Evolutionary conservation across 768 basidiomycete genomes (phyloP), one percentile per base, ranked within the genome.

Genomic region (Crucibulum laeve): DNA sequence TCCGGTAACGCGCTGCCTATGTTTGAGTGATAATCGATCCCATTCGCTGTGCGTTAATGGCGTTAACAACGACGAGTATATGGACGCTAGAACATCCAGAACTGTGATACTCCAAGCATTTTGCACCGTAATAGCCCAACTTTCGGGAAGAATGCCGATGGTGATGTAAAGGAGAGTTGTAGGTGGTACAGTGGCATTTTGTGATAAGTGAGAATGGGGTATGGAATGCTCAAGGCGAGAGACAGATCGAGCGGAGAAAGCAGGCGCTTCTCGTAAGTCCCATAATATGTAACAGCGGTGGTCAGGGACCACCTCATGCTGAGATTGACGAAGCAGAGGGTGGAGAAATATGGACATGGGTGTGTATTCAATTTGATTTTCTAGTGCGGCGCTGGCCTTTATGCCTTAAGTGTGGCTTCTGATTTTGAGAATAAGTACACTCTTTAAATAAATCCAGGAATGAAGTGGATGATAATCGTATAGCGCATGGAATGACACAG

Each of bases 61-160:
- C 4, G 38, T 55, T 13, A 60, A 59, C 18, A 79, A 52, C 25
- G 62, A 60, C 10, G 48, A 38, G 55, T 71, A 62, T 35, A 81
- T 74, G n/a, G 70, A 68, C 1, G 63, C 44, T 3, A 82, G 58
- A 17, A 82, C 64, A 36, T 82, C 74, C n/a, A 55, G 56, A 43
- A 82, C 53, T 2, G 78, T 81, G 32, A 82, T 70, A 6, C 73
- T 74, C 0, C 53, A 52, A 5, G 64, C 58, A 50, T 73, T 76
- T n/a, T 55, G 50, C 6, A 63, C 65, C 7, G 62, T 48, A 23
- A 76, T 69, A 4, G 57, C 56, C 73, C 76, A 79, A 7, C 61
- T 47, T 37, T 59, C 64, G 7, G 65, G 67, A 17, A 76, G 64
- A 45, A 79, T 53, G 22, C 70, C 77, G 45, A 76, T 80, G 7